Base-by-base conservation (phyloP, 2,329 filamentous ascomycete species). In the Aspergillus japonicus region DNA sequence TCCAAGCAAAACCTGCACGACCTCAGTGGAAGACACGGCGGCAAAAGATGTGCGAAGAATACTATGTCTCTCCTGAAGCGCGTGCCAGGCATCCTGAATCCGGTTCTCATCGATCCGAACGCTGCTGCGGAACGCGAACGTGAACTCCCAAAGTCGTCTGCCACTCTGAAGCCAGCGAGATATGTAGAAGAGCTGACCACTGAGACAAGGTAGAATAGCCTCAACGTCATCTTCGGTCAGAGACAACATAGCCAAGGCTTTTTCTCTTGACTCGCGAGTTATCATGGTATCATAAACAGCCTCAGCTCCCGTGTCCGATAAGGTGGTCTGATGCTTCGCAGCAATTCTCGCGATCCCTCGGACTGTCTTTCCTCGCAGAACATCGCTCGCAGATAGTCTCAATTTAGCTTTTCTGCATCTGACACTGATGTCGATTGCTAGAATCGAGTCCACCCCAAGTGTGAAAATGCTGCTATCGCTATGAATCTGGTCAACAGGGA, bases 1-100 rank as follows among this genome's bases (percentile, higher is more conserved):
- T n/a, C 44, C 58, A 16, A 14, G 47, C 5, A 58, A 50, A 24
- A 58, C 33, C 14, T 61, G 55, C 33, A 61, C 39, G 5, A 59
- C 19, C 29, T 61, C 50, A 12, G 12, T 21, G 14, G 59, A 19
- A 14, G 31, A 48, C 8, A 61, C 23, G 14, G 56, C 59, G 16
- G 48, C 51, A 11, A 61, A 61, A 12, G 51, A 39, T 26, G 59
- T 61, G n/a, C 59, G 59, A 48, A 61, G 59, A 24, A 61, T 52
- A 8, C 33, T 35, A 42, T 61, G 56, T 50, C 59, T 55, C 14
- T 33, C 35, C 39, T 61, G 56, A 16, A 61, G 59, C 21, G 51
- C 50, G 7, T 31, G 6, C 59, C 59, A 61, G 10, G 59, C 52
- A 12, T 4, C 10, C n/a, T 58, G 55, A 2, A 51, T 16, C 11